phyloP scores from a whole-genome alignment of 352 stramenopile genomes.

The Globisporangium sylvaticum region DNA sequence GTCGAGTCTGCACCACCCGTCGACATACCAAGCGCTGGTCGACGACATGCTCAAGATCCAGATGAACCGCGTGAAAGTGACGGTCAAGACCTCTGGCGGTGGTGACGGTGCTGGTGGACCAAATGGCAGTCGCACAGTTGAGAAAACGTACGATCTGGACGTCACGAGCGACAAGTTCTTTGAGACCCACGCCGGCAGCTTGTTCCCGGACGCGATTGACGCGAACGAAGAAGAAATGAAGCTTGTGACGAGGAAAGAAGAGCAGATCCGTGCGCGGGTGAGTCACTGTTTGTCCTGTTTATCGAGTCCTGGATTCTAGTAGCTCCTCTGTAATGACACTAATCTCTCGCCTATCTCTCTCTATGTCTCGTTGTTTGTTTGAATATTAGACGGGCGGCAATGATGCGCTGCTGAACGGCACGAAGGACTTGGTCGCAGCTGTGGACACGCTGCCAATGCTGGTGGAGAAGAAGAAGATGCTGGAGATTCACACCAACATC shows the following conservation, averaged over 20 bases:
- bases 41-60: constrained; percentile 95
- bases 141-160: constrained; percentile 80
- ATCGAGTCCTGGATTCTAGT: too few relatives aligned
- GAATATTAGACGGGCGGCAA: constrained; percentile 48
- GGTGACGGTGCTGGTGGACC: not conserved
- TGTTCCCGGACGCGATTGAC: constrained; percentile 84
- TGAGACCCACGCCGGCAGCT: constrained; percentile 59
- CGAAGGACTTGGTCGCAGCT: constrained; percentile 78
- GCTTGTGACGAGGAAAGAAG: constrained; percentile 79
- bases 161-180: constrained; percentile 84
- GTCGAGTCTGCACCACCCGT: constrained; percentile 94
- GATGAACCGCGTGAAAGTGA: constrained; percentile 95
- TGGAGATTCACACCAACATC: constrained; percentile 87
- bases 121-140: constrained; percentile 28
- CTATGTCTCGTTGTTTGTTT: not conserved
- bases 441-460: constrained; percentile 79
- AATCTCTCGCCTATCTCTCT: not conserved
- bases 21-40: constrained; percentile 92
- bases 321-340: too few relatives aligned
- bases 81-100: constrained; percentile 50
- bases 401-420: constrained; percentile 66
- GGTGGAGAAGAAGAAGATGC: constrained; percentile 87
- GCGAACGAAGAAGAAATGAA: constrained; percentile 89
- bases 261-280: constrained; percentile 65
- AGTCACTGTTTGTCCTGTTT: not conserved